Percentiles rank a stretch among this genome's conserved stretches.
phyloP scores from a whole-genome alignment of 2,329 filamentous ascomycete species.

The Coleophoma cylindrospora region DNA sequence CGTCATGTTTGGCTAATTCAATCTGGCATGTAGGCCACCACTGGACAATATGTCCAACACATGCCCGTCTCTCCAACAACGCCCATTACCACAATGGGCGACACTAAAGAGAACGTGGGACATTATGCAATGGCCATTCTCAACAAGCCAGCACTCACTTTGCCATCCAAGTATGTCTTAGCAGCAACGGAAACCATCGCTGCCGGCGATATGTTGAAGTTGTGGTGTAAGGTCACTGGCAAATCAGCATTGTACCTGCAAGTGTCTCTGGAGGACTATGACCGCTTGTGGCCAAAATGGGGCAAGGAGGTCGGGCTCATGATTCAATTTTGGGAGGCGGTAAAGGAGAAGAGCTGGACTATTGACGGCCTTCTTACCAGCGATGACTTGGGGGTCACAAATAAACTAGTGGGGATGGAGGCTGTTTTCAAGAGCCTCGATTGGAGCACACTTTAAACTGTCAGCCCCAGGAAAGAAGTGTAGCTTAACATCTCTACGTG shows the following conservation, averaged over 20 bases:
- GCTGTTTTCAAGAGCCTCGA: constrained; percentile 4
- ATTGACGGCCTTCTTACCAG: constrained; percentile 20
- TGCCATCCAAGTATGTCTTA: constrained; percentile 24
- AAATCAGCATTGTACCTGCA: constrained; percentile 21
- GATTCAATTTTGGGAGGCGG: constrained; percentile 22
- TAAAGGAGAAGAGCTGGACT: constrained; percentile 20
- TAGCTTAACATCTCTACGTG: not conserved
- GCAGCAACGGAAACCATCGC: constrained; percentile 19
- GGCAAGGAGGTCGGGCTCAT: constrained; percentile 24
- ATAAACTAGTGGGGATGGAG: constrained; percentile 3
- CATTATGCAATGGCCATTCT: constrained; percentile 28
- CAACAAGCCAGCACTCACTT: constrained; percentile 24
- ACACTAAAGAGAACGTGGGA: constrained; percentile 27
- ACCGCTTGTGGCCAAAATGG: constrained; percentile 24
- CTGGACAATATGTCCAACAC: constrained; percentile 26
- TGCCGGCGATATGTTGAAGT: constrained; percentile 22
- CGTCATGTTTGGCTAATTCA: not conserved
- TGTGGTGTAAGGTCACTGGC: constrained; percentile 24
- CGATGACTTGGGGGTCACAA: constrained; percentile 19
- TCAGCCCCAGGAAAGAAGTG: not conserved
- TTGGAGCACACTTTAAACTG: constrained; percentile 4
- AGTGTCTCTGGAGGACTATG: constrained; percentile 21
- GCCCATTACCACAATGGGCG: constrained; percentile 25
- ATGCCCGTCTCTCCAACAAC: constrained; percentile 18
- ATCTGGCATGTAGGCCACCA: constrained; percentile 10